phyloP scores from a whole-genome alignment of 176 grass and related monocot genomes.

The Tuctoria greenei region DNA sequence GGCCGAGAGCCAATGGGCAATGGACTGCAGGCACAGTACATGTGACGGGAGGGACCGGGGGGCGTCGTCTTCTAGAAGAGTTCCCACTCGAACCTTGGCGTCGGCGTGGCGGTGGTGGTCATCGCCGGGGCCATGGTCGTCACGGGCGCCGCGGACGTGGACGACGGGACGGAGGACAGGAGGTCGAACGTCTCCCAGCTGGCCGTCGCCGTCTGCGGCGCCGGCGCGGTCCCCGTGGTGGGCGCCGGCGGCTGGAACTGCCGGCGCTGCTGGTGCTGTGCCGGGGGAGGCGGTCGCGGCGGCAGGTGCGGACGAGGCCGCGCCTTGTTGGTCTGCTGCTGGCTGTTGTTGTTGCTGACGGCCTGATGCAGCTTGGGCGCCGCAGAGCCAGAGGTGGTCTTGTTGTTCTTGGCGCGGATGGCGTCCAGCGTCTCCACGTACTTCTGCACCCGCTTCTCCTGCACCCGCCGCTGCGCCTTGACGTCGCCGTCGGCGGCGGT shows the following conservation, averaged over 20 bases:
- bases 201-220: constrained; percentile 34
- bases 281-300: constrained; percentile 35
- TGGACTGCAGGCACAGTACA: constrained; percentile 8
- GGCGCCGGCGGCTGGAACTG: constrained; percentile 52
- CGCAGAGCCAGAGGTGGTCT: background rate
- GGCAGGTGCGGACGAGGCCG: constrained; percentile 45
- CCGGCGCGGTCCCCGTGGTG: constrained; percentile 34
- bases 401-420: constrained; percentile 66
- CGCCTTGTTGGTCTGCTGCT: background rate
- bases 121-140: constrained; percentile 56
- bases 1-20: constrained; percentile 22
- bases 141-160: constrained; percentile 57
- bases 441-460: constrained; percentile 94
- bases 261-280: constrained; percentile 41
- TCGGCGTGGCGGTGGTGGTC: constrained; percentile 32
- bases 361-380: too few relatives aligned
- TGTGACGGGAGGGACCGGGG: background rate
- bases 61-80: constrained; percentile 54
- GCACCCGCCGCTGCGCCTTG: constrained; percentile 52
- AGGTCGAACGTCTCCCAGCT: constrained; percentile 93
- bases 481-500: constrained; percentile 77
- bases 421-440: constrained; percentile 78
- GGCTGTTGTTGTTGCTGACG: constrained; percentile 13
- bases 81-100: constrained; percentile 82
- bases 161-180: constrained; percentile 67